These are phyloP conservation scores for Crithidia sp. DNA, from an alignment of 208 protist genomes.

Conservation along the genomic window DNA sequence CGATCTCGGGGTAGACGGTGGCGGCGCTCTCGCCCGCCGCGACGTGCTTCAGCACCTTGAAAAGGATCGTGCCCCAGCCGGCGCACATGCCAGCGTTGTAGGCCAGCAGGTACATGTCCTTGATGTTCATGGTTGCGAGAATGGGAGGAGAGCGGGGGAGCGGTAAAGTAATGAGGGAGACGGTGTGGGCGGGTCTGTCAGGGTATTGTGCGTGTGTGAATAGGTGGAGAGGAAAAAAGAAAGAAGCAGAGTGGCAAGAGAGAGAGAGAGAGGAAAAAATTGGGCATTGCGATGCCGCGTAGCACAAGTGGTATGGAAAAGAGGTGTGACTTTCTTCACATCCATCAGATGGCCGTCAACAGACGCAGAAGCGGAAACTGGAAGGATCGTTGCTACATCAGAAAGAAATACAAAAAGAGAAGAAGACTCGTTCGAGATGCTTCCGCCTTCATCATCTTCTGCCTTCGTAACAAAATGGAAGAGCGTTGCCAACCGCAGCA, in stretches of 20 bases:
- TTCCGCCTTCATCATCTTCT: no score
- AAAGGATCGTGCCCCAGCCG: slow-evolving; percentile 72
- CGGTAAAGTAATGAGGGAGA: neutral
- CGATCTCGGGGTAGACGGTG: slow-evolving; percentile 72
- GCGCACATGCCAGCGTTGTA: slow-evolving; percentile 83
- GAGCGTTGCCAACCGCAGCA: neutral
- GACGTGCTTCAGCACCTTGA: slow-evolving; percentile 54
- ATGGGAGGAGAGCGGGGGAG: neutral
- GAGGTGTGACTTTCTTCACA: neutral
- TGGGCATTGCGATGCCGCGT: no score
- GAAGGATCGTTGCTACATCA: no score
- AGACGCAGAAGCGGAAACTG: no score
- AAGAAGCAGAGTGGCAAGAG: neutral
- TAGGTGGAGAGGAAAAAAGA: neutral
- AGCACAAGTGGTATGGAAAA: neutral
- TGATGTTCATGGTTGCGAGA: slow-evolving; percentile 34
- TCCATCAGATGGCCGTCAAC: no score
- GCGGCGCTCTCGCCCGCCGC: slow-evolving; percentile 30
- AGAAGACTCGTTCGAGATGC: no score
- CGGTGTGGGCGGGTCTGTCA: neutral
- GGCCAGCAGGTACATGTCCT: slow-evolving; percentile 68
- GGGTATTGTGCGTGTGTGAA: neutral
- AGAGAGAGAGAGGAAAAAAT: neutral
- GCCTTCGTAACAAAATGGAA: no score
- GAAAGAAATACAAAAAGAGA: no score